Evolutionary conservation across 345 rosid genomes (phyloP).

Genomic region (Citrus mangshanensis): DNA sequence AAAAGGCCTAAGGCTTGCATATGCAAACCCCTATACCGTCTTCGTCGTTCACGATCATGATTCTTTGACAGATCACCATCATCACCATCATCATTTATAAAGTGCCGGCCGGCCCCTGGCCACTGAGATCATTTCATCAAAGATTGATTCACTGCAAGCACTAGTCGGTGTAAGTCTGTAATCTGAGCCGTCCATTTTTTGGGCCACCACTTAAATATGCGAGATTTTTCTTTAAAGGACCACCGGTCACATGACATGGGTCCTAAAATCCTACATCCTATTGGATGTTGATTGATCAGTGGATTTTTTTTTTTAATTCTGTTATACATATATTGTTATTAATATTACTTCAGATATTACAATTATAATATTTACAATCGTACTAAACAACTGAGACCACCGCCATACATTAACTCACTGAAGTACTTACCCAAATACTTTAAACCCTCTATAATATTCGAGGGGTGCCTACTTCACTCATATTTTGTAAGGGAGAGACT

Average conservation of each 20-base stretch:
- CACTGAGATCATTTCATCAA: not conserved
- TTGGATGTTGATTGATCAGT: not conserved
- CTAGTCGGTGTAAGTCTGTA: not conserved
- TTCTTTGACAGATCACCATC: not conserved
- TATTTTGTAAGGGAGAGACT: accelerated
- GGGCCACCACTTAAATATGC: conserved; percentile 14
- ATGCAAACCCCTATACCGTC: not conserved
- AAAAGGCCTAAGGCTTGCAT: not conserved
- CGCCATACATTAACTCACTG: too few species aligned
- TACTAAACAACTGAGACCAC: too few species aligned
- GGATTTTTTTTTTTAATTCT: not conserved
- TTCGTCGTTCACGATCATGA: not conserved
- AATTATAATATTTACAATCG: too few species aligned
- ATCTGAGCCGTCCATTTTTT: conserved; percentile 9
- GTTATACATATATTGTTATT: too few species aligned
- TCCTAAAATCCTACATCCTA: not conserved
- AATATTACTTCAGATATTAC: too few species aligned
- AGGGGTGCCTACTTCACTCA: too few species aligned
- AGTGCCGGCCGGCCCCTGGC: not conserved
- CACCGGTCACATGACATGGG: conserved; percentile 26
- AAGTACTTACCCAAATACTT: too few species aligned
- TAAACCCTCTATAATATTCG: too few species aligned
- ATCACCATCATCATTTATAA: not conserved
- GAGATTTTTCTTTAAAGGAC: conserved; percentile 14
- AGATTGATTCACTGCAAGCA: not conserved